Base-by-base conservation (phyloP, 2,329 filamentous ascomycete species). In the Colletotrichum cordylinicola region DNA sequence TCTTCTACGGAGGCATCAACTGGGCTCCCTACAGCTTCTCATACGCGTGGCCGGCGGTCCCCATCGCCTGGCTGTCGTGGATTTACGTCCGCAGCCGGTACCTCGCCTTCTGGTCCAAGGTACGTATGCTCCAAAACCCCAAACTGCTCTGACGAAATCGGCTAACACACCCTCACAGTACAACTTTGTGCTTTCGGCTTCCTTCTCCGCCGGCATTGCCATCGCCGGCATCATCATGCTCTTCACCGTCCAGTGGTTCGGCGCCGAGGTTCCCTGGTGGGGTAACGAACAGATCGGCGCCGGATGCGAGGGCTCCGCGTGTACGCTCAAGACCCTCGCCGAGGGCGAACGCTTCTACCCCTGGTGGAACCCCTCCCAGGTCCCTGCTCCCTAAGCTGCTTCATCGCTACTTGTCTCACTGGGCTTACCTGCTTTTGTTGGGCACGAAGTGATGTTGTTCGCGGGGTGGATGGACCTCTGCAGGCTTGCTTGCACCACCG, bases 1-100 rank as follows among this genome's bases (percentile, higher is more conserved):
- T 89, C 62, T 84, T 89, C 79, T 87, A 87, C 65, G 88, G 87
- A 33, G 85, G 84, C 21, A 82, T 88, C 18, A 83, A 85, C 9
- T 88, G 86, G 84, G 86, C 87, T 1, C 88, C 86, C 0, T 90
- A 89, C 78, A 88, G 71, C 65, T 75, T 75, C 68, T 71, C 71
- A 3, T 79, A 79, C 37, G 77, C 77, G 12, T 79, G 77, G 77
- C 78, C 78, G 10, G 75, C 78, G 8, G 76, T 79, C 27, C 76
- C 77, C 24, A 76, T 79, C n/a, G 78, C 77, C 3, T 78, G 75
- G 75, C 33, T 79, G 24, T 77, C 75, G 18, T 79, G 77, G 77
- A 74, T 78, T 35, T 78, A 77, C 70, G 74, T 88, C 67, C 85
- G 85, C 72, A 83, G 79, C 61, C 79, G 82, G 4, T 84, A 82